Base-by-base conservation (phyloP, 2,329 filamentous ascomycete genomes). In the Parasarocladium wereldwijsianum region DNA sequence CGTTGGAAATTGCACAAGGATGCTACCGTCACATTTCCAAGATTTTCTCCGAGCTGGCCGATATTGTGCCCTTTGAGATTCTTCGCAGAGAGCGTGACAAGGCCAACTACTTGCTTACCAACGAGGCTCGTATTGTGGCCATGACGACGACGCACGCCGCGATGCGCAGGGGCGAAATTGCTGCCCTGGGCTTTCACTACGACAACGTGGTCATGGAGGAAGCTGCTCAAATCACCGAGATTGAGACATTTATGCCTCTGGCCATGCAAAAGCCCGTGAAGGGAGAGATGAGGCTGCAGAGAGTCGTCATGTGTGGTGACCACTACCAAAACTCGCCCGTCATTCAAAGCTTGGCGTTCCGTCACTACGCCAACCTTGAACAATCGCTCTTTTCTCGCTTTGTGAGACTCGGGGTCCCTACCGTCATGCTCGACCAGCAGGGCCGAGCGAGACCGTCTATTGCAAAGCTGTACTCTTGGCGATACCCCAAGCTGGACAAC, bases 111-210 rank as follows among this genome's bases (percentile, higher is more conserved):
- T 71, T 98, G 5, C 69, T 98, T 19, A 79, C 85, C 5, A 94
- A 85, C 44, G 87, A 96, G 54, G 92, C 92, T n/a, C 77, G 90
- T 20, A 90, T 98, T 38, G 78, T 98, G 39, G 92, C 90, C 34
- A 98, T 98, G 92, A 98, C 90, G 12, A 92, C 86, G 4, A 98
- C 92, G 0, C 90, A 98, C 52, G 92, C 90, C 4, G 90, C 90
- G 2, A 98, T 98, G 68, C 75, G 85, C 36, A 68, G 87, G 38
- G 75, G 83, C 38, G 87, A 96, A 44, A 96, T 98, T 43, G 79
- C 84, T 1, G 67, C 71, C 11, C 66, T 96, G n/a, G 86, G 86
- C 11, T 98, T 98, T 55, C 83, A 84, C 42, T 98, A 98, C 45
- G 86, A 96, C 59, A 98, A 93, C 39, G 80, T 98, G 9, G 68